These are phyloP conservation scores for Fragilaria crotonensis DNA, from an alignment of 108 stramenopile species.

Conservation along the genomic window DNA sequence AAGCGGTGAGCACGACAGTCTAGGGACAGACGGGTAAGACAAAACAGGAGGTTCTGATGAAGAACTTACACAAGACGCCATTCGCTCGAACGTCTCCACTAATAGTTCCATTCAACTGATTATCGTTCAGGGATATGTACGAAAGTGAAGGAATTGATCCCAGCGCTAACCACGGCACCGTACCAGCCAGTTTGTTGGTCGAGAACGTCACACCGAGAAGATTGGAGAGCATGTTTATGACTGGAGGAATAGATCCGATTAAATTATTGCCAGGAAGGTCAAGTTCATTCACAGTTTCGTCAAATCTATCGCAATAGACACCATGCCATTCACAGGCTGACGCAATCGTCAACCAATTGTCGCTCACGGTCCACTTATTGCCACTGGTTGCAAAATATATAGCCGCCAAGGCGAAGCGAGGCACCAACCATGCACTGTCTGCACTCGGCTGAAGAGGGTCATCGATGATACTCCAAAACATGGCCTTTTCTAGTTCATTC, in stretches of 20 bases:
- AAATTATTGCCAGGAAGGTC: too few species aligned
- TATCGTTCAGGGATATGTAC: slow-evolving; percentile 29
- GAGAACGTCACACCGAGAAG: slow-evolving; percentile 11
- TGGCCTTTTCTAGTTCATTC: slow-evolving; percentile 4
- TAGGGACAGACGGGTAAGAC: too few species aligned
- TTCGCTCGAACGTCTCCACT: slow-evolving; percentile 12
- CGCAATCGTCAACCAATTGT: slow-evolving; percentile 9
- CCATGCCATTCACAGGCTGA: slow-evolving; percentile 20
- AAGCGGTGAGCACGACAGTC: too few species aligned
- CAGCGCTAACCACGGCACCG: slow-evolving; percentile 14
- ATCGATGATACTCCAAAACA: slow-evolving; percentile 8
- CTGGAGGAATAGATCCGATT: too few species aligned
- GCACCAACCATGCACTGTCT: slow-evolving; percentile 6
- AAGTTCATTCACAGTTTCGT: background rate
- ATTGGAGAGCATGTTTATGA: too few species aligned
- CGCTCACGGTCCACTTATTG: slow-evolving; percentile 9
- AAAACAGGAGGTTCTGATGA: background rate
- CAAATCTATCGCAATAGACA: slow-evolving; percentile 5
- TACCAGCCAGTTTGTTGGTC: slow-evolving; percentile 12
- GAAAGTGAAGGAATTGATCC: slow-evolving; percentile 15
- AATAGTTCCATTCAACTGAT: slow-evolving; percentile 32
- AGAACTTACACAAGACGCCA: slow-evolving; percentile 30
- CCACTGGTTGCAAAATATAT: slow-evolving; percentile 45
- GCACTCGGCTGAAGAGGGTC: slow-evolving; percentile 1
- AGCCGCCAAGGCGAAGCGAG: slow-evolving; percentile 33